phyloP scores from a whole-genome alignment of 257 asterid species.

The Anisodus tanguticus region DNA sequence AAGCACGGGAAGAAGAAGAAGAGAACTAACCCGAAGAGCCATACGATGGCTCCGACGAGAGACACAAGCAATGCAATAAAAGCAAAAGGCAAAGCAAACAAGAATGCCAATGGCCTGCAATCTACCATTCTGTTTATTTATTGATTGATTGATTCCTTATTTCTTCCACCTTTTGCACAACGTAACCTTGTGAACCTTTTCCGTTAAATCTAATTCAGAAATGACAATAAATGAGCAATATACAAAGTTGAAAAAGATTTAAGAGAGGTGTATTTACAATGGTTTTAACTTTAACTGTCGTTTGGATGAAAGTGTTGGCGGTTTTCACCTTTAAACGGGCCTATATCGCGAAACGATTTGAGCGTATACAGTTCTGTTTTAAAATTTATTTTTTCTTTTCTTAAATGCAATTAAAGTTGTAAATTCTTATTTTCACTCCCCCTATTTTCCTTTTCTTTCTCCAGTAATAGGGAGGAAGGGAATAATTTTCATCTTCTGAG shows the following conservation, averaged over 20 bases:
- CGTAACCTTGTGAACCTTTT: neutral
- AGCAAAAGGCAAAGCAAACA: slow-evolving; percentile 66
- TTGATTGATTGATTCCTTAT: neutral
- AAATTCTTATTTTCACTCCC: too few relatives aligned
- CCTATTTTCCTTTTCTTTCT: too few relatives aligned
- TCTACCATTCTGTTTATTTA: slow-evolving; percentile 26
- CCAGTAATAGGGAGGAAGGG: too few relatives aligned
- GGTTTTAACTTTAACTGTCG: neutral
- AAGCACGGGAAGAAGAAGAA: neutral
- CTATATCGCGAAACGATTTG: neutral
- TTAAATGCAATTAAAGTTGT: too few relatives aligned
- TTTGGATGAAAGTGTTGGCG: neutral
- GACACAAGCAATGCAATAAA: slow-evolving; percentile 51
- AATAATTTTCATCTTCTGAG: too few relatives aligned
- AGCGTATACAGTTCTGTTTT: neutral
- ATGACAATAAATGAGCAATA: neutral
- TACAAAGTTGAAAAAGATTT: neutral
- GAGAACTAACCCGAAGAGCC: slow-evolving; percentile 54
- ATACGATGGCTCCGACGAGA: slow-evolving; percentile 56
- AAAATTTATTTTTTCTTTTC: neutral
- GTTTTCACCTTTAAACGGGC: neutral
- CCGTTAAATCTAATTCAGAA: neutral
- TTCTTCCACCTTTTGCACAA: neutral
- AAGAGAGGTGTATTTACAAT: neutral
- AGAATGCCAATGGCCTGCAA: slow-evolving; percentile 71